phyloP scores from a whole-genome alignment of 345 rosid species.

The Microcos paniculata region DNA sequence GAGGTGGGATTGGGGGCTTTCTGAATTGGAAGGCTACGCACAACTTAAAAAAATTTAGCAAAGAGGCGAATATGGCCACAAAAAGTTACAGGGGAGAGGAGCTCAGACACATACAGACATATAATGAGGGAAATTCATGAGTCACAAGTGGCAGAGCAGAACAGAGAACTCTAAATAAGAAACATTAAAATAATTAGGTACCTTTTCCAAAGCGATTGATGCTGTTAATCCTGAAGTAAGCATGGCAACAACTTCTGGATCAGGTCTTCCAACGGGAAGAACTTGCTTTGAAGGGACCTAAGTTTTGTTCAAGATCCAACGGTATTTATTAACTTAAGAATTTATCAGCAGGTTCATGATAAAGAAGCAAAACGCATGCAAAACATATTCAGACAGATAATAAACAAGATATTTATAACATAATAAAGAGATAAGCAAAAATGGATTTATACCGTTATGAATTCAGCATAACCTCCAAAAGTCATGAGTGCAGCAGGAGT shows the following conservation, averaged over 20 bases:
- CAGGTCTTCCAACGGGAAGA: constrained; percentile 90
- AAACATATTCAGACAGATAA: neutral
- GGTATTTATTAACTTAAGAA: neutral
- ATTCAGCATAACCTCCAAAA: constrained; percentile 90
- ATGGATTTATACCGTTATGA: constrained; percentile 42
- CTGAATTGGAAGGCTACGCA: neutral
- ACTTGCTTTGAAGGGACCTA: constrained; percentile 77
- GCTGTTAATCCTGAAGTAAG: constrained; percentile 99
- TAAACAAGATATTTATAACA: constrained; percentile 16
- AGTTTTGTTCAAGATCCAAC: constrained; percentile 6
- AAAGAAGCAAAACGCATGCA: neutral
- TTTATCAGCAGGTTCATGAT: neutral
- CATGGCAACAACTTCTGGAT: constrained; percentile 97
- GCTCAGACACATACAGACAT: neutral
- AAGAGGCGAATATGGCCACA: neutral
- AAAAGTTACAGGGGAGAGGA: neutral
- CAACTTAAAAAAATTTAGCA: neutral
- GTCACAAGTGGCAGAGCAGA: neutral
- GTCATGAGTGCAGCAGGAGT: constrained; percentile 92
- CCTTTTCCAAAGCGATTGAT: constrained; percentile 91
- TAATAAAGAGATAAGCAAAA: constrained; percentile 10
- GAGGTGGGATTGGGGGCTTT: no score
- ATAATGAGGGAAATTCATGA: neutral
- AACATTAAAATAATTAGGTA: constrained; percentile 11
- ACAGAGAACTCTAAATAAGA: constrained; percentile 2